Conservation (phyloP, 257 asterid genomes). For the Solanum piurae region DNA sequence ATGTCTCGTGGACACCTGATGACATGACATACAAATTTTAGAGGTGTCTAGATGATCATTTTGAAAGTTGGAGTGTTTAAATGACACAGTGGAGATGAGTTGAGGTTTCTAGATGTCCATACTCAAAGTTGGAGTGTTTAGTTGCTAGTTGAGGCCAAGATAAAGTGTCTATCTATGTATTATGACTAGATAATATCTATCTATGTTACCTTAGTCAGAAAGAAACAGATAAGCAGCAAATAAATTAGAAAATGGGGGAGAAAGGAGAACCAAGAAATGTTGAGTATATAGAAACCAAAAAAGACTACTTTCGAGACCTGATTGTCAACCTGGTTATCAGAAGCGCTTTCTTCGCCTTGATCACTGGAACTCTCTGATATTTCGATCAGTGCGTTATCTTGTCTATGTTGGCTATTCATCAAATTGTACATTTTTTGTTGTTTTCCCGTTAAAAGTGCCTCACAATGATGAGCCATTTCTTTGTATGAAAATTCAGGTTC, state of each 20-base stretch:
- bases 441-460: conserved; percentile 62
- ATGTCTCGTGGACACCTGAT: not conserved
- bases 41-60: not conserved
- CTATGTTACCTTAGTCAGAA: not conserved
- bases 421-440: conserved; percentile 69
- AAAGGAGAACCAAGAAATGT: not conserved
- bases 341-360: conserved; percentile 12
- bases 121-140: not conserved
- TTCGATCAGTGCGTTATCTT: conserved; percentile 35
- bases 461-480: conserved; percentile 76
- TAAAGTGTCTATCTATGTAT: not conserved
- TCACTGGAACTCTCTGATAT: conserved; percentile 31
- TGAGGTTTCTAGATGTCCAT: not conserved
- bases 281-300: not conserved
- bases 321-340: conserved; percentile 14
- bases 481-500: conserved; percentile 56
- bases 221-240: not conserved
- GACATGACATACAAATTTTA: not conserved
- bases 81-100: not conserved
- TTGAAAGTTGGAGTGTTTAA: not conserved
- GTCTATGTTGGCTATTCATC: conserved; percentile 37
- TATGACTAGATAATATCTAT: not conserved
- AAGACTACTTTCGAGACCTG: conserved; percentile 23
- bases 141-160: not conserved
- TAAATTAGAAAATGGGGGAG: not conserved